Conservation (phyloP, 2,329 filamentous ascomycete genomes). For the Curvularia lunata region DNA sequence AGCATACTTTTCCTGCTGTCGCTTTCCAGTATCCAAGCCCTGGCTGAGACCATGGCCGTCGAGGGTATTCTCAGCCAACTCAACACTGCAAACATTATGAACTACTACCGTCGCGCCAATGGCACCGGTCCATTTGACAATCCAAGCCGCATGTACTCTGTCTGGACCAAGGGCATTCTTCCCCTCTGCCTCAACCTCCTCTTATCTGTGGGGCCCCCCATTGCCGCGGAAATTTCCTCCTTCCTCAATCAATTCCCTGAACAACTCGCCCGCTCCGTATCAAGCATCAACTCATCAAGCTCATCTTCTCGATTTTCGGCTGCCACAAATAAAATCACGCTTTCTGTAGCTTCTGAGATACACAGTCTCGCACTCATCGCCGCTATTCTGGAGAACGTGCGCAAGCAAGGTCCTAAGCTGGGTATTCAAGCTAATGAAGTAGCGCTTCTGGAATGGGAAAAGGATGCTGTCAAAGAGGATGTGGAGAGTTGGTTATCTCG, state of each 20-base stretch:
- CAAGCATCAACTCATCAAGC: conserved; percentile 69
- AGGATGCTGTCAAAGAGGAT: conserved; percentile 74
- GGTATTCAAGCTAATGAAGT: conserved; percentile 68
- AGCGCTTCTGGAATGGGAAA: conserved; percentile 76
- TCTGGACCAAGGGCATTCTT: conserved; percentile 88
- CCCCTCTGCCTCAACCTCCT: conserved; percentile 90
- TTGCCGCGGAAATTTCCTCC: conserved; percentile 82
- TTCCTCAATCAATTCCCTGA: conserved; percentile 90
- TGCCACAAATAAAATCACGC: conserved; percentile 68
- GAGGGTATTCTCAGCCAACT: conserved; percentile 83
- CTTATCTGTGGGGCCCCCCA: conserved; percentile 76
- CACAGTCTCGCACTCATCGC: conserved; percentile 80
- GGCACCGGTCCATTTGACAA: conserved; percentile 81
- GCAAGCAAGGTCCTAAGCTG: conserved; percentile 52
- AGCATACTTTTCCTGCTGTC: conserved; percentile 87
- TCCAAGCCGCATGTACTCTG: conserved; percentile 77
- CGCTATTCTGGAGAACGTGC: conserved; percentile 71
- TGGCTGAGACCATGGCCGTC: conserved; percentile 89
- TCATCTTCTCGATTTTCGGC: conserved; percentile 16
- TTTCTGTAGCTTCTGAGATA: conserved; percentile 76
- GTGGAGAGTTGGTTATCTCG: conserved; percentile 81
- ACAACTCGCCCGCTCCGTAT: conserved; percentile 74
- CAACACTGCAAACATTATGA: conserved; percentile 77
- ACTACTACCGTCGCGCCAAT: conserved; percentile 71
- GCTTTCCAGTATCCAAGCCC: conserved; percentile 76